A percentile compares a stretch with the other conserved stretches of the same genome.
Conservation (phyloP, 2,329 filamentous ascomycete species). For the Exophiala mesophila region DNA sequence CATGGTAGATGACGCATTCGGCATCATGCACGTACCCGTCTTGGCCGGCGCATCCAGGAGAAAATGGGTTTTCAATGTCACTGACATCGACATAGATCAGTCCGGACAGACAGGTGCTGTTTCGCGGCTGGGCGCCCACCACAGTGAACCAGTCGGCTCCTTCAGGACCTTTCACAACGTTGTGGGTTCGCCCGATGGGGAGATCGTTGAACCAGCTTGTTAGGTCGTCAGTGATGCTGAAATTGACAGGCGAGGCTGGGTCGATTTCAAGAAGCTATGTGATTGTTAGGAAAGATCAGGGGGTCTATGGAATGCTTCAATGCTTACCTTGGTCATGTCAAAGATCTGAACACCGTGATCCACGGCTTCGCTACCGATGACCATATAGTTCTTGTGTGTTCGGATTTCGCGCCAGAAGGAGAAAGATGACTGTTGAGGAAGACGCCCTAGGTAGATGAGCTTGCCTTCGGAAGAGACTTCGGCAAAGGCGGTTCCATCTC, state of each 20-base stretch:
- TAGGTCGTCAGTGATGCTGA: conserved; percentile 40
- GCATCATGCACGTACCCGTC: conserved; percentile 60
- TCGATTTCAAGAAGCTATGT: conserved; percentile 45
- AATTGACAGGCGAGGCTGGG: conserved; percentile 39
- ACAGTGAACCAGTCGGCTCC: conserved; percentile 45
- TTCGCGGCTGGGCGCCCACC: conserved; percentile 37
- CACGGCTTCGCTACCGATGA: conserved; percentile 42
- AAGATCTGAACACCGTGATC: conserved; percentile 59
- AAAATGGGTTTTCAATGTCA: conserved; percentile 49
- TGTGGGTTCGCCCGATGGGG: conserved; percentile 48
- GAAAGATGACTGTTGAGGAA: conserved; percentile 38
- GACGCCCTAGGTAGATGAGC: conserved; percentile 44
- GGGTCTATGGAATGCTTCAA: too few relatives aligned
- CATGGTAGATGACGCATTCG: conserved; percentile 54
- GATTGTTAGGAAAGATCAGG: too few relatives aligned
- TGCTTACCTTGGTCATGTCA: conserved; percentile 48
- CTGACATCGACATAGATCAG: conserved; percentile 57
- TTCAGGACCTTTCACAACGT: conserved; percentile 51
- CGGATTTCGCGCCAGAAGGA: conserved; percentile 37
- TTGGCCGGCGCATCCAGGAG: conserved; percentile 49
- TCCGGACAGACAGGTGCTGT: conserved; percentile 47
- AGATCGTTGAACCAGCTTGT: conserved; percentile 40
- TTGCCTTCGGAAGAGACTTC: conserved; percentile 44
- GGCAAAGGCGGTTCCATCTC: conserved; percentile 49
- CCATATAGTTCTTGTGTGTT: conserved; percentile 37